phyloP scores from a whole-genome alignment of 306 rosid genomes.

The Quercus variabilis region DNA sequence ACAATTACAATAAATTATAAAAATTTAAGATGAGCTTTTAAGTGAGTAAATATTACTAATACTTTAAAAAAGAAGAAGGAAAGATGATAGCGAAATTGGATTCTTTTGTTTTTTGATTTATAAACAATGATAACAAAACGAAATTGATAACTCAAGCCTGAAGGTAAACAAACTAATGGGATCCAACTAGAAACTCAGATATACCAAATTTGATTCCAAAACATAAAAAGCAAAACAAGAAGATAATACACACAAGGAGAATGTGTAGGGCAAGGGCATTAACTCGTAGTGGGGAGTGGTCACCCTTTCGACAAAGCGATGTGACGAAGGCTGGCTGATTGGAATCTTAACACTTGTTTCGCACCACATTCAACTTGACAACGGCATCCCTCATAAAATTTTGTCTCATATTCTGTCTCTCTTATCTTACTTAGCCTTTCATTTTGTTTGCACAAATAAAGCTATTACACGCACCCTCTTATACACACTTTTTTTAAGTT shows the following conservation, averaged over 20 bases:
- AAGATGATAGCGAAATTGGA: neutral
- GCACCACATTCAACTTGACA: constrained; percentile 19
- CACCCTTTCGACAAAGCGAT: constrained; percentile 21
- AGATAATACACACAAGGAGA: neutral
- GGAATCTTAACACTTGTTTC: constrained; percentile 28
- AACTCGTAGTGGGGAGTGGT: constrained; percentile 33
- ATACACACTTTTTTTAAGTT: no score
- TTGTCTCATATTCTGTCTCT: no score
- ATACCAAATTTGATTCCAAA: constrained; percentile 18
- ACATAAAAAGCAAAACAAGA: constrained; percentile 5
- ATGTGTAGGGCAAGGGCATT: neutral
- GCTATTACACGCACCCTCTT: no score
- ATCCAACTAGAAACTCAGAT: constrained; percentile 32
- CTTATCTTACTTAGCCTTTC: no score
- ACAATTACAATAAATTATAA: no score
- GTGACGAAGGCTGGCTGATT: neutral
- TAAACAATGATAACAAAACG: constrained; percentile 4
- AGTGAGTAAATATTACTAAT: no score
- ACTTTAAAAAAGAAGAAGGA: no score
- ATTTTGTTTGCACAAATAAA: no score
- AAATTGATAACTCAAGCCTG: constrained; percentile 25
- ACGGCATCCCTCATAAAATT: neutral
- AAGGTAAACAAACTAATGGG: neutral
- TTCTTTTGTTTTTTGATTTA: constrained; percentile 16
- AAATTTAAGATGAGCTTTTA: no score